Base-by-base conservation (phyloP, 805 yeast genomes). In the Ogataea glucozyma region DNA sequence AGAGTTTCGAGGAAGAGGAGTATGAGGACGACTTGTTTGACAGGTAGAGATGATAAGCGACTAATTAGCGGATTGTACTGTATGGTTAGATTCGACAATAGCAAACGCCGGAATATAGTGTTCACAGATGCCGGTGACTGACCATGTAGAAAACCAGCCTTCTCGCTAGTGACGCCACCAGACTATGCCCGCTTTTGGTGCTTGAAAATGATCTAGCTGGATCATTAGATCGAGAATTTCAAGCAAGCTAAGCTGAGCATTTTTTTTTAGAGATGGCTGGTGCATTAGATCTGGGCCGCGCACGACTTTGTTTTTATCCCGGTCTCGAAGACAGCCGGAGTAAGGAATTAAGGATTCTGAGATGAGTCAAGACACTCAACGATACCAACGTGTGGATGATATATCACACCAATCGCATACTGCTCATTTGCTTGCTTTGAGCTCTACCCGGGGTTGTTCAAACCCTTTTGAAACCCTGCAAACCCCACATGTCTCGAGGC, bases 1-100 rank as follows among this genome's bases (percentile, higher is more conserved):
- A 72, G 26, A 79, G 73, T 50, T 79, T 54, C 52, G 93, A 82
- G 51, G 76, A 74, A 29, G 81, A 76, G 56, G 79, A 54, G 13
- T 52, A 47, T 18, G 65, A 52, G 1, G 80, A 46, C 59, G 77
- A 58, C 68, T 72, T 62, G 69, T 69, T 44, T 38, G 57, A 57
- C 18, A 51, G 65, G 14, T 34, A 23, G 22, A 9, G 14, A 8
- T 10, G 10, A 6, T 19, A 31, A 10, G n/a, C n/a, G n/a, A n/a
- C n/a, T n/a, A n/a, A n/a, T n/a, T n/a, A n/a, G n/a, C n/a, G n/a
- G n/a, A n/a, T n/a, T n/a, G n/a, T n/a, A n/a, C n/a, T n/a, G n/a
- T n/a, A n/a, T n/a, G n/a, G n/a, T n/a, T n/a, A n/a, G n/a, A n/a
- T n/a, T n/a, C n/a, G n/a, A n/a, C n/a, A n/a, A n/a, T n/a, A 27